These are phyloP conservation scores for Pyricularia sp. DNA, from an alignment of 2,329 filamentous ascomycete genomes.

Conservation along the genomic window DNA sequence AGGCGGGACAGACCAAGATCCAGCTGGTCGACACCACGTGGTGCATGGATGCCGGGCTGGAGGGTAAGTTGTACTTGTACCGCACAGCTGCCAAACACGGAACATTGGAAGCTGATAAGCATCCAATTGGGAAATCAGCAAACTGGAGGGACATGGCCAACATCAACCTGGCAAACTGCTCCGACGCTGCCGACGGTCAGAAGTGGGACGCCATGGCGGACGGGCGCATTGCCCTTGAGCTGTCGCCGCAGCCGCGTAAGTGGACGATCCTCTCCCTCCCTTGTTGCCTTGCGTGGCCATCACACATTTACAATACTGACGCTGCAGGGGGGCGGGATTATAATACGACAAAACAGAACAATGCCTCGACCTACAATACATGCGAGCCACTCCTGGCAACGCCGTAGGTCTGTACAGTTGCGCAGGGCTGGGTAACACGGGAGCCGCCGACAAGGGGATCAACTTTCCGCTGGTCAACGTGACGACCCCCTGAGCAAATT, in stretches of 20 bases:
- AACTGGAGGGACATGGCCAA: conserved; percentile 31
- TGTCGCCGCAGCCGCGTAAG: conserved; percentile 23
- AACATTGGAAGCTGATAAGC: too few species aligned
- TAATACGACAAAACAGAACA: conserved; percentile 18
- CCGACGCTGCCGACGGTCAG: conserved; percentile 21
- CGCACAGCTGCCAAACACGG: too few species aligned
- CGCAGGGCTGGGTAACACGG: conserved; percentile 26
- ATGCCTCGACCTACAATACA: conserved; percentile 30
- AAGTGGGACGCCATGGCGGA: conserved; percentile 27
- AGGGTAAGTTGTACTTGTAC: conserved; percentile 13
- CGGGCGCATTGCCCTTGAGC: conserved; percentile 26
- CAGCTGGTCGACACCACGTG: conserved; percentile 26
- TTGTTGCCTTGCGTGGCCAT: neutral
- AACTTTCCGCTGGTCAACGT: conserved; percentile 24
- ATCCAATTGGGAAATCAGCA: neutral
- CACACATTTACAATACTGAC: neutral
- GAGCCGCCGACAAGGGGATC: conserved; percentile 29
- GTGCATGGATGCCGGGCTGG: conserved; percentile 29
- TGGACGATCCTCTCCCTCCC: neutral
- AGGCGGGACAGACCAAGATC: conserved; percentile 23
- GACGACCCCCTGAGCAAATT: neutral
- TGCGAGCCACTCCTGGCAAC: conserved; percentile 30
- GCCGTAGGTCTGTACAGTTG: conserved; percentile 28
- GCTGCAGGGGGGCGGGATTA: neutral
- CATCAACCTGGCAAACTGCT: conserved; percentile 23